Percentiles rank a stretch among this genome's conserved stretches.
These are phyloP conservation scores for Thoreauomyces humboldtii DNA, from an alignment of 192 early-diverging fungal species.

Conservation along the genomic window DNA sequence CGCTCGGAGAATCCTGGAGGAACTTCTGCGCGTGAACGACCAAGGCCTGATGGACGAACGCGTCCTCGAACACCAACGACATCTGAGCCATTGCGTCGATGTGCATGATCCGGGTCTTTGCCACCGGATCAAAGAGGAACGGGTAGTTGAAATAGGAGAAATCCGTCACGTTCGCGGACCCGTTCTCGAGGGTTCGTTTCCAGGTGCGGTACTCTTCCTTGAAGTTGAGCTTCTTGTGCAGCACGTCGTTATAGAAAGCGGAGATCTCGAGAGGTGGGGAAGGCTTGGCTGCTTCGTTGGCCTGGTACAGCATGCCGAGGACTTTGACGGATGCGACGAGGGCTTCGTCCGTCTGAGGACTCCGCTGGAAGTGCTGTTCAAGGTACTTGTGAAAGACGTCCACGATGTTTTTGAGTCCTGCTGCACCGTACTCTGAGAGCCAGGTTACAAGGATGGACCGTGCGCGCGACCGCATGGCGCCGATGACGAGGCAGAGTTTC, in stretches of 20 bases:
- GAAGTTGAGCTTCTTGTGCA: constrained; percentile 57
- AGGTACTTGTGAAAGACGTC: constrained; percentile 51
- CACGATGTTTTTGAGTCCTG: constrained; percentile 41
- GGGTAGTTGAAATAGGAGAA: constrained; percentile 73
- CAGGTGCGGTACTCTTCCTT: constrained; percentile 77
- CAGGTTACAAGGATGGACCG: constrained; percentile 42
- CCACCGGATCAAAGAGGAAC: constrained; percentile 65
- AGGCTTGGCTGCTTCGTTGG: constrained; percentile 48
- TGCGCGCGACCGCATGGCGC: constrained; percentile 33
- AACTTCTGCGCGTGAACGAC: constrained; percentile 72
- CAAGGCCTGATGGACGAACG: constrained; percentile 76
- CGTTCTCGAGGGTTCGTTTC: constrained; percentile 51
- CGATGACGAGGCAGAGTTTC: constrained; percentile 44
- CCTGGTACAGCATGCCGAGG: constrained; percentile 48
- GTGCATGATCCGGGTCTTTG: constrained; percentile 69
- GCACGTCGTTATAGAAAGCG: constrained; percentile 45
- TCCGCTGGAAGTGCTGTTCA: constrained; percentile 46
- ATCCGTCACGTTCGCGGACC: constrained; percentile 22
- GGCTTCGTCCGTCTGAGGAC: constrained; percentile 40
- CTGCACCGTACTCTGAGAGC: constrained; percentile 48
- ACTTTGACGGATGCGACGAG: constrained; percentile 52
- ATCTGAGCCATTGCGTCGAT: constrained; percentile 77
- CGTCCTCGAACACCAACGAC: constrained; percentile 76
- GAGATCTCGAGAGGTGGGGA: constrained; percentile 38
- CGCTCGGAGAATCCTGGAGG: constrained; percentile 50